Evolutionary conservation across 495 filamentous ascomycete genomes (phyloP), one percentile per base, ranked within the genome.

Genomic region (Aspergillus affinis): DNA sequence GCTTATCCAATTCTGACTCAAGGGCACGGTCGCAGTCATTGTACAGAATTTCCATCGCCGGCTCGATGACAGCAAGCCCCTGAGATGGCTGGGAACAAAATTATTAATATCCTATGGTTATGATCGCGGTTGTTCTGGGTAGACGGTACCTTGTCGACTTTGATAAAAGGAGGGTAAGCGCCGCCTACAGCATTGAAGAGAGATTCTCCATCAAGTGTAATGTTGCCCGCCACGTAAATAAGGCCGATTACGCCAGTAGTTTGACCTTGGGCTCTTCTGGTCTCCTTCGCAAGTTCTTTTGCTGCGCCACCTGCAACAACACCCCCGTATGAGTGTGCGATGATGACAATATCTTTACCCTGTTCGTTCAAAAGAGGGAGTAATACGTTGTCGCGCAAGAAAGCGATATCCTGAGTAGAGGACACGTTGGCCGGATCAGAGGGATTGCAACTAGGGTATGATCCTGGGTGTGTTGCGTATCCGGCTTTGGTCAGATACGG

Each of bases 101-200:
- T 56, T 18, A 56, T n/a, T 15, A 56, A 29, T 44, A 48, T 21
- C 21, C 30, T n/a, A 30, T 17, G 13, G 46, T 20, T 15, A 36
- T 55, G 30, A 55, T 55, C 54, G 41, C 21, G 44, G 44, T 19
- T 48, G 17, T 56, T 44, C 18, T 48, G 29, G 44, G 12, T 6
- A 23, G 21, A 48, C 7, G 44, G 44, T 56, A 56, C 54, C 54
- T 44, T 48, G 44, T 56, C 44, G 21, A 56, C 54, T 56, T 56
- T 56, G 44, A 56, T 56, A 56, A 56, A 56, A 48, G 54, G 54
- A 30, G 54, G 54, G 13, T 56, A 56, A 26, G 54, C 54, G 54
- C 54, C 54, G 44, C 54, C 54, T 29, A 56, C 54, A 30, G 54
- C 54, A 29, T 23, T 48, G 13, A 56, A n/a, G 44, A 56, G 54